phyloP scores from a whole-genome alignment of 768 basidiomycete species.

The Holtermanniella nyarrowii region DNA sequence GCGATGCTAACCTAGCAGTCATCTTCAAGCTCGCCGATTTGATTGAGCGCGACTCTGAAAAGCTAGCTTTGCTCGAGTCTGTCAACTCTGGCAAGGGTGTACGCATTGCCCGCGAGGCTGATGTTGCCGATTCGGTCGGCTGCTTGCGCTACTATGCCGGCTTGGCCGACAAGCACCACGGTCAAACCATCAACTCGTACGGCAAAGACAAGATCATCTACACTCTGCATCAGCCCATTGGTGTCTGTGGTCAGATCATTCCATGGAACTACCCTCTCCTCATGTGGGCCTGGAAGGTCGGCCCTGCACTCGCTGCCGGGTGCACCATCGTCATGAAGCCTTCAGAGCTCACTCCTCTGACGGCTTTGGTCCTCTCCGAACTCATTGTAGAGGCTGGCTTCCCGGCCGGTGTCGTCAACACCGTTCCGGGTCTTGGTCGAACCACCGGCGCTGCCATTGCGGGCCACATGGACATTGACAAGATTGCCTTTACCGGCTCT shows the following conservation, averaged over 20 bases:
- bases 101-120: constrained; percentile 39
- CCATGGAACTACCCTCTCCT: constrained; percentile 56
- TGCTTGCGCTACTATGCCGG: constrained; percentile 70
- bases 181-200: constrained; percentile 55
- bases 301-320: constrained; percentile 66
- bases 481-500: constrained; percentile 82
- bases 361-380: constrained; percentile 35
- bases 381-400: constrained; percentile 35
- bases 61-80: constrained; percentile 63
- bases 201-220: constrained; percentile 55
- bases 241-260: constrained; percentile 45
- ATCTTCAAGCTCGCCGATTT: constrained; percentile 56
- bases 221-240: constrained; percentile 56
- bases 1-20: constrained; percentile 44
- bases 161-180: constrained; percentile 76
- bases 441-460: constrained; percentile 70
- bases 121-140: constrained; percentile 47
- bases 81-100: constrained; percentile 55
- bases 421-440: constrained; percentile 61
- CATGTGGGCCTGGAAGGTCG: constrained; percentile 66
- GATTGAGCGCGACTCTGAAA: constrained; percentile 54
- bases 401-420: constrained; percentile 46
- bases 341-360: constrained; percentile 53
- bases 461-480: constrained; percentile 74
- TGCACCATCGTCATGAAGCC: constrained; percentile 95